A percentile compares a stretch with the other conserved stretches of the same genome.
These are phyloP conservation scores for Gaeumannomyces tritici DNA, from an alignment of 2,329 filamentous ascomycete species.

Conservation along the genomic window DNA sequence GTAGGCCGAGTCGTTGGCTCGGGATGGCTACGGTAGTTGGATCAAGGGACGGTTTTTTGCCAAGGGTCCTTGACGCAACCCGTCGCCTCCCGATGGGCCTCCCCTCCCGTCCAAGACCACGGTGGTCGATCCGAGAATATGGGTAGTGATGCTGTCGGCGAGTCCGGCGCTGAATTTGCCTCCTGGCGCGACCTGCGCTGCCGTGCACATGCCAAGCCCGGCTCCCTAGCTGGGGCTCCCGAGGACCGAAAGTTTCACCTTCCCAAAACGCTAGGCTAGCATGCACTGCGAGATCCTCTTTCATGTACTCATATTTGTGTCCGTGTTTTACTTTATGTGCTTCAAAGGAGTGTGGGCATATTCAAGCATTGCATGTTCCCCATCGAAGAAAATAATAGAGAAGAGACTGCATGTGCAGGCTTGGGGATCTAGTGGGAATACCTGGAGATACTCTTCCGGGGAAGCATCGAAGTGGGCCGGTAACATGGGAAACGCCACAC, in stretches of 20 bases:
- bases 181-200: not conserved
- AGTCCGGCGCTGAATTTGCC: not conserved
- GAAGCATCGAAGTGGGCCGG: not conserved
- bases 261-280: too few relatives aligned
- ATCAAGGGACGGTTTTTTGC: not conserved
- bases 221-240: too few relatives aligned
- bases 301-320: too few relatives aligned
- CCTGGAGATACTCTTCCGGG: not conserved
- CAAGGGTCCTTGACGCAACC: not conserved
- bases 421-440: not conserved
- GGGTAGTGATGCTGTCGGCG: not conserved
- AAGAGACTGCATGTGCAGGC: not conserved
- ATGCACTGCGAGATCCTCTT: too few relatives aligned
- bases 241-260: too few relatives aligned
- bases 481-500: not conserved
- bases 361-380: not conserved
- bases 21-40: not conserved
- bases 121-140: not conserved
- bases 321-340: too few relatives aligned
- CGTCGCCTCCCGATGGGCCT: not conserved
- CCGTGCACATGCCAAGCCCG: not conserved
- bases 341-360: too few relatives aligned
- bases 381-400: not conserved
- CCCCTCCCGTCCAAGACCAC: not conserved
- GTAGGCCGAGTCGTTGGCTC: not conserved